Percentiles rank a stretch among this genome's conserved stretches.
Conservation (phyloP, 768 basidiomycete genomes). For the Artomyces pyxidatus region DNA sequence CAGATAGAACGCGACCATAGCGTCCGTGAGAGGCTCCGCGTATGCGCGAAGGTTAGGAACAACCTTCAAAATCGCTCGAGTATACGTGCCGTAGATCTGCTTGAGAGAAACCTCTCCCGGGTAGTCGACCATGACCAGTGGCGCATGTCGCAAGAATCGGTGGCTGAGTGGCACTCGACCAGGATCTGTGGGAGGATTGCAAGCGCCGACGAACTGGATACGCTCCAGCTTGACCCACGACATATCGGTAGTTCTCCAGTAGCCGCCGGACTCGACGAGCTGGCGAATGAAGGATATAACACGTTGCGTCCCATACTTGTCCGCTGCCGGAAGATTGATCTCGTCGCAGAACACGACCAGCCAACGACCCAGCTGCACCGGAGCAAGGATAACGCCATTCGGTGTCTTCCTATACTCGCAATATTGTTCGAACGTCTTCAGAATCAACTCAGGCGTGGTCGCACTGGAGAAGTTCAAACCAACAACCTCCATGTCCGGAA, state of each 20-base stretch:
- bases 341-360: constrained; percentile 99
- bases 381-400: constrained; percentile 93
- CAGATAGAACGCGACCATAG: constrained; percentile 95
- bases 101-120: constrained; percentile 95
- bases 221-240: constrained; percentile 96
- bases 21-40: constrained; percentile 89
- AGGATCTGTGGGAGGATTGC: constrained; percentile 98
- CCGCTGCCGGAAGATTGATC: constrained; percentile 93
- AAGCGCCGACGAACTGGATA: constrained; percentile 99
- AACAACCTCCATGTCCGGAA: constrained; percentile 98
- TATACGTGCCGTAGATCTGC: constrained; percentile 98
- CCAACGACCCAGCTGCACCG: constrained; percentile 94
- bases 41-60: constrained; percentile 89
- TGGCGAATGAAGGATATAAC: constrained; percentile 99
- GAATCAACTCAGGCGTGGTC: constrained; percentile 93
- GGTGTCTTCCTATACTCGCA: constrained; percentile 99
- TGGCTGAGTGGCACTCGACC: constrained; percentile 98
- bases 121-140: constrained; percentile 98
- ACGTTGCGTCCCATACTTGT: constrained; percentile 97
- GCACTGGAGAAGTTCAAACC: constrained; percentile 99
- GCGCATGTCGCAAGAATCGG: constrained; percentile 95
- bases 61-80: constrained; percentile 91
- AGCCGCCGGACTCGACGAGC: constrained; percentile 90
- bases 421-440: constrained; percentile 99
- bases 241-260: constrained; percentile 91